Evolutionary conservation across 2,329 filamentous ascomycete species (phyloP).

Genomic region (Penicillium glabrum): DNA sequence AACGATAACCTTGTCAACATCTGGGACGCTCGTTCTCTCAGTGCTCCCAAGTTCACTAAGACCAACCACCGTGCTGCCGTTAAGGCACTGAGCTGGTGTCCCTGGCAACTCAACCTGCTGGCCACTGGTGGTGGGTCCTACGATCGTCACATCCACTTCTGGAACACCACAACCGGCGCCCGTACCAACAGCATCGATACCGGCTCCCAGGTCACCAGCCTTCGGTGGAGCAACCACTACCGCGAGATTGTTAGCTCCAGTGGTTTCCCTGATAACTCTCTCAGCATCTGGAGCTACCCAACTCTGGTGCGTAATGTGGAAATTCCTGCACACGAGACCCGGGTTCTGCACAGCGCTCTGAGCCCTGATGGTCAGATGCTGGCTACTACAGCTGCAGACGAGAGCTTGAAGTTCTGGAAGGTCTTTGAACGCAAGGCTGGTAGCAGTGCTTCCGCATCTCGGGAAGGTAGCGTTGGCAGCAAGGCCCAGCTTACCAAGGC

Average conservation of each 20-base stretch:
- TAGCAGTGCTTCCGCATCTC: conserved; percentile 60
- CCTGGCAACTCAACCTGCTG: conserved; percentile 96
- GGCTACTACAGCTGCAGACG: conserved; percentile 91
- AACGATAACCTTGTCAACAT: conserved; percentile 99
- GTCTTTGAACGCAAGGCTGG: conserved; percentile 98
- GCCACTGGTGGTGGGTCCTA: conserved; percentile 95
- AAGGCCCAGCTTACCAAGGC: conserved; percentile 89
- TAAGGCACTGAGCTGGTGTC: conserved; percentile 98
- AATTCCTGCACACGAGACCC: conserved; percentile 94
- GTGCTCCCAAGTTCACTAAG: conserved; percentile 97
- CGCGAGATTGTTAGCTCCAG: conserved; percentile 97
- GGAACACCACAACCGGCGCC: conserved; percentile 97
- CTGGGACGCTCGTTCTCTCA: conserved; percentile 93
- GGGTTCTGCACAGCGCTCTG: conserved; percentile 93
- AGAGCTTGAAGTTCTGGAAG: conserved; percentile 99
- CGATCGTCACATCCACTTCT: conserved; percentile 98
- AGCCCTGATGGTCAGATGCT: conserved; percentile 98
- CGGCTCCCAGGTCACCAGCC: conserved; percentile 92
- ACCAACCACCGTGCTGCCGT: conserved; percentile 99
- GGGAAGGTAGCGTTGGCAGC: conserved; percentile 66
- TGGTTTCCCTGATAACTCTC: conserved; percentile 97
- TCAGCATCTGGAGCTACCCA: conserved; percentile 99
- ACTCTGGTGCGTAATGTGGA: conserved; percentile 96
- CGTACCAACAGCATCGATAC: conserved; percentile 99
- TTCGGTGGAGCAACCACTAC: conserved; percentile 95